phyloP scores from a whole-genome alignment of 768 basidiomycete species.

The Piloderma croceum region DNA sequence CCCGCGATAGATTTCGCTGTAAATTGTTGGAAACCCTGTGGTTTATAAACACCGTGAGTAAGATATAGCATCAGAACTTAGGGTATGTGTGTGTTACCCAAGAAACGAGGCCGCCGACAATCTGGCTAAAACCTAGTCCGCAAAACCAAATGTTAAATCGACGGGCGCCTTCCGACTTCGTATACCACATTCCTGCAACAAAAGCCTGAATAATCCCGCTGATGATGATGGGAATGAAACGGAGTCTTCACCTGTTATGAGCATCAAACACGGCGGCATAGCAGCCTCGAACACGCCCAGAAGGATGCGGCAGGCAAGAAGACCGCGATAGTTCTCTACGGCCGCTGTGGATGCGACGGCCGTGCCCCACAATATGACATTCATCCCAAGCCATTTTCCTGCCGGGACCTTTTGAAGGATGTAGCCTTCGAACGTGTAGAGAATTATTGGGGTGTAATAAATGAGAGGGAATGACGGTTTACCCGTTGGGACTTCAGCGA shows the following conservation, averaged over 20 bases:
- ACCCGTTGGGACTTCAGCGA: conserved; percentile 14
- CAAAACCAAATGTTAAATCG: conserved; percentile 16
- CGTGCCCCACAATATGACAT: too few species aligned
- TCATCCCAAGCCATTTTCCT: conserved; percentile 15
- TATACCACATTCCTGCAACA: too few species aligned
- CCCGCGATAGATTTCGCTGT: conserved; percentile 11
- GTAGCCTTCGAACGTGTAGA: conserved; percentile 7
- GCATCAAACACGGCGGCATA: too few species aligned
- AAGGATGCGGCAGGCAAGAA: too few species aligned
- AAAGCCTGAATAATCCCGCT: too few species aligned
- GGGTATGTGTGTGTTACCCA: conserved; percentile 6
- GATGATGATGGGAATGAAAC: too few species aligned
- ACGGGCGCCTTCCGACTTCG: conserved; percentile 11
- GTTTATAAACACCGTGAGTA: too few species aligned
- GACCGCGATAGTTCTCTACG: conserved; percentile 9
- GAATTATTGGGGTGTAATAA: background rate
- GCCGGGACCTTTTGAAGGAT: conserved; percentile 14
- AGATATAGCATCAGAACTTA: background rate
- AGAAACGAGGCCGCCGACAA: too few species aligned
- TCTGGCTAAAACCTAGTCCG: conserved; percentile 14
- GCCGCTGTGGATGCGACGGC: conserved; percentile 13
- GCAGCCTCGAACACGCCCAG: conserved; percentile 11
- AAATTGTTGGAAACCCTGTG: conserved; percentile 11
- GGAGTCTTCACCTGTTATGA: conserved; percentile 13
- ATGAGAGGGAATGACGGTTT: background rate